These are phyloP conservation scores for Microglena sp. DNA, from an alignment of 139 green algal genomes.

Conservation along the genomic window DNA sequence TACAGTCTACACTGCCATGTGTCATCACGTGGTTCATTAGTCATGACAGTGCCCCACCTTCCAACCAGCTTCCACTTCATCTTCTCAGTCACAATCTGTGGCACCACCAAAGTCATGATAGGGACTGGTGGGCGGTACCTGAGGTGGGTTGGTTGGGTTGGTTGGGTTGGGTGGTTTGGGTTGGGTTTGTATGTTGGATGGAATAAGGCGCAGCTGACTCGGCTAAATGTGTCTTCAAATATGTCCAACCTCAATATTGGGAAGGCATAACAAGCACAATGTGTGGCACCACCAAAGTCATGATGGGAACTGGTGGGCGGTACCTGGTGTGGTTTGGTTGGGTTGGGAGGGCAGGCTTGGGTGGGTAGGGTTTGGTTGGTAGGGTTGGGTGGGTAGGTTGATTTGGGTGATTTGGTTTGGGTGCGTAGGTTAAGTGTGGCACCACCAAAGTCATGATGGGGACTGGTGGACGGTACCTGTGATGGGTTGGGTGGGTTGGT, in stretches of 20 bases:
- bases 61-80: constrained; percentile 73
- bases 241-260: too few species aligned
- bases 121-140: constrained; percentile 74
- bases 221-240: too few species aligned
- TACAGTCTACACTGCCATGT: not conserved
- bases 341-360: too few species aligned
- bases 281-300: constrained; percentile 78
- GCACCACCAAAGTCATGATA: constrained; percentile 82
- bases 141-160: too few species aligned
- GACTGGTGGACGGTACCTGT: constrained; percentile 76
- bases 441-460: constrained; percentile 85
- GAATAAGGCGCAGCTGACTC: too few species aligned
- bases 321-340: too few species aligned
- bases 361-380: too few species aligned
- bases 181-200: not conserved
- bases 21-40: not conserved
- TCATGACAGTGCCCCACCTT: constrained; percentile 30
- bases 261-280: too few species aligned
- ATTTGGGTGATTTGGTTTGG: too few species aligned
- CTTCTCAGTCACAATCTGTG: constrained; percentile 62
- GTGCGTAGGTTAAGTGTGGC: constrained; percentile 43
- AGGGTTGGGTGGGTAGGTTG: too few species aligned
- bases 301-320: constrained; percentile 72
- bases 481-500: too few species aligned
- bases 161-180: too few species aligned